Evolutionary conservation across 768 basidiomycete species (phyloP).

Genomic region (Clitopilus hobsonii): DNA sequence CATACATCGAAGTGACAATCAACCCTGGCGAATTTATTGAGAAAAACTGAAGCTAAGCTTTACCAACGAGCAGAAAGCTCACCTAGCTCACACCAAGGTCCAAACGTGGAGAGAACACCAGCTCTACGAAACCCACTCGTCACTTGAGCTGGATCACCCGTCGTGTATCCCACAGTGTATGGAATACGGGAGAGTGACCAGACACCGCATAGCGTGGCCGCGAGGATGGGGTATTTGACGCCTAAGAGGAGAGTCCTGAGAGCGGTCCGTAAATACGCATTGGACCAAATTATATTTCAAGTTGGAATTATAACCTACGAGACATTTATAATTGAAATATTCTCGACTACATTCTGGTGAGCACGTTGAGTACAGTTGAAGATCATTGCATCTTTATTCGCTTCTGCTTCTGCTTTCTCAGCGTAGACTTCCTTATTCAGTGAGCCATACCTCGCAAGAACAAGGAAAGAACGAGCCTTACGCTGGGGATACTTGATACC

Average conservation of each 20-base stretch:
- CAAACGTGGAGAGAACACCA: neutral
- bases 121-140: neutral
- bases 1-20: no score
- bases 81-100: neutral
- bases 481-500: constrained; percentile 36
- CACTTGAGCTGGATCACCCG: neutral
- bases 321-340: constrained; percentile 33
- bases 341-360: constrained; percentile 59
- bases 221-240: neutral
- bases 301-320: constrained; percentile 36
- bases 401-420: neutral
- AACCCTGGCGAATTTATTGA: no score
- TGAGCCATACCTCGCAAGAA: neutral
- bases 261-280: no score
- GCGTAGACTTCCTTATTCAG: neutral
- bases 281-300: neutral
- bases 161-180: neutral
- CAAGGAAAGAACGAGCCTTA: neutral
- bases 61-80: no score
- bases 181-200: neutral
- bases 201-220: neutral
- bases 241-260: neutral
- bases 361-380: constrained; percentile 20
- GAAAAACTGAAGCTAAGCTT: no score
- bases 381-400: neutral